Percentiles rank a stretch among this genome's conserved stretches.
Evolutionary conservation across 805 yeast genomes (phyloP).

Genomic region (Teunomyces cretensis): DNA sequence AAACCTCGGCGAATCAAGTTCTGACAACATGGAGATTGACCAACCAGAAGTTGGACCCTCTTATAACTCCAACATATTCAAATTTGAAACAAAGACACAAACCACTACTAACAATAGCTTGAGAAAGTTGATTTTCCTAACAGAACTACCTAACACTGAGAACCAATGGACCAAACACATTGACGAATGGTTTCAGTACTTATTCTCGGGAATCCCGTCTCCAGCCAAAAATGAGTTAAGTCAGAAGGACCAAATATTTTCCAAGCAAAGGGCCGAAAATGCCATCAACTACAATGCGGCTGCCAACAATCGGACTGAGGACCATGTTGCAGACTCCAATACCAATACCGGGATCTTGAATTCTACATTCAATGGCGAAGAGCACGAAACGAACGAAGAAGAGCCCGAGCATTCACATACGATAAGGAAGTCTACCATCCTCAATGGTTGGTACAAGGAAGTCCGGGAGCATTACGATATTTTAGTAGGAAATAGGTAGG

Average conservation of each 20-base stretch:
- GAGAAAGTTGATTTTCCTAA: slow-evolving; percentile 9
- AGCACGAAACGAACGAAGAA: slow-evolving; percentile 8
- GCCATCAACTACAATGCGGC: not conserved
- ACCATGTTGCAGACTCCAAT: slow-evolving; percentile 5
- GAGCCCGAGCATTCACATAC: slow-evolving; percentile 18
- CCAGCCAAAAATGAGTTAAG: slow-evolving; percentile 26
- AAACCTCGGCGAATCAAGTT: not conserved
- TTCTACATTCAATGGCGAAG: slow-evolving; percentile 10
- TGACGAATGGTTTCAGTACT: slow-evolving; percentile 18
- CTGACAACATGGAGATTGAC: slow-evolving; percentile 14
- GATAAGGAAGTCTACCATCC: slow-evolving; percentile 11
- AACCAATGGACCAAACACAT: slow-evolving; percentile 6
- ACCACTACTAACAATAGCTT: not conserved
- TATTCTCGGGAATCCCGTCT: slow-evolving; percentile 29
- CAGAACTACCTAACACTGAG: slow-evolving; percentile 7
- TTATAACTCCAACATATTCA: not conserved
- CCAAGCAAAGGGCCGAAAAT: slow-evolving; percentile 30
- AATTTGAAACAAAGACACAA: not conserved
- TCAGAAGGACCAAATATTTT: slow-evolving; percentile 36
- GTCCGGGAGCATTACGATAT: slow-evolving; percentile 9
- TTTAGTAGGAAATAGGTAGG: slow-evolving; percentile 4
- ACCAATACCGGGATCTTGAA: slow-evolving; percentile 13
- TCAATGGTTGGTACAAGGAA: slow-evolving; percentile 17
- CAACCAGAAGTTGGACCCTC: not conserved
- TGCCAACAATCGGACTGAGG: slow-evolving; percentile 4